Conservation (phyloP, 1,284 basidiomycete genomes). For the Marasmius tenuissimus region DNA sequence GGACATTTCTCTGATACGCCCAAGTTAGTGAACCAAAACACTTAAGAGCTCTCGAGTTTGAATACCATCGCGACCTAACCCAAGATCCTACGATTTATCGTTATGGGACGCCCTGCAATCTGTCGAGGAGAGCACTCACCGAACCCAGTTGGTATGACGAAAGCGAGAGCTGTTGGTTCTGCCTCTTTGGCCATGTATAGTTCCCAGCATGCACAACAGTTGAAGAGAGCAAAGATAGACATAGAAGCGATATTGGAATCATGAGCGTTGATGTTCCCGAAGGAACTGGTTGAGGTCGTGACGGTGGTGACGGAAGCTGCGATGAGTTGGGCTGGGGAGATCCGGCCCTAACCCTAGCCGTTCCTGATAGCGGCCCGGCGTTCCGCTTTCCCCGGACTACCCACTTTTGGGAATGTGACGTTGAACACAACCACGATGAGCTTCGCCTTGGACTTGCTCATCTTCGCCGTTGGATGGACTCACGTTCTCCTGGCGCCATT, state of each 20-base stretch:
- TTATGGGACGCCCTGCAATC: background rate
- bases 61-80: background rate
- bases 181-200: background rate
- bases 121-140: background rate
- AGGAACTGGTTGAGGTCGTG: background rate
- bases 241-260: background rate
- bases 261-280: background rate
- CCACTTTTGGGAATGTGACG: no score
- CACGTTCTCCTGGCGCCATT: slow-evolving; percentile 84
- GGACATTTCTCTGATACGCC: slow-evolving; percentile 52
- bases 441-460: slow-evolving; percentile 49
- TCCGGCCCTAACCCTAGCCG: no score
- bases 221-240: background rate
- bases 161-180: background rate
- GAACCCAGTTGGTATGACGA: background rate
- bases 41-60: background rate
- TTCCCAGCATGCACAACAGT: background rate
- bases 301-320: background rate
- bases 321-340: no score
- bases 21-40: background rate
- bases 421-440: slow-evolving; percentile 27
- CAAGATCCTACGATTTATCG: background rate
- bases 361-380: background rate
- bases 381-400: no score
- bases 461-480: slow-evolving; percentile 55